Evolutionary conservation across 2,329 filamentous ascomycete genomes (phyloP).

Genomic region (Tothia fuscella): DNA sequence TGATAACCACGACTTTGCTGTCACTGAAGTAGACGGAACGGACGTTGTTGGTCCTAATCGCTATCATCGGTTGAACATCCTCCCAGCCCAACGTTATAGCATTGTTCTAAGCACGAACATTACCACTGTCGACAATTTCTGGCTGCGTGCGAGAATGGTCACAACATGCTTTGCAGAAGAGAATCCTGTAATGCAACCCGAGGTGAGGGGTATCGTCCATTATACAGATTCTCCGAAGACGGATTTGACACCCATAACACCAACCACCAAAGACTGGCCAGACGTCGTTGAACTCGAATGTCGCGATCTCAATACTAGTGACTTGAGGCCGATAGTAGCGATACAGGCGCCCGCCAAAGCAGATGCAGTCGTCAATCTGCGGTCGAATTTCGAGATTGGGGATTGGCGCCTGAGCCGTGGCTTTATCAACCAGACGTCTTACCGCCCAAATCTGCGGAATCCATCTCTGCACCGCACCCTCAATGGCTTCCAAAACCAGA

Average conservation of each 20-base stretch:
- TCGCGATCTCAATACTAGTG: conserved; percentile 1
- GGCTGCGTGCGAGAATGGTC: conserved; percentile 44
- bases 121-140: conserved; percentile 8
- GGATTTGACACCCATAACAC: not conserved
- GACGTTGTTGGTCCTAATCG: conserved; percentile 18
- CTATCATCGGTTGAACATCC: conserved; percentile 3
- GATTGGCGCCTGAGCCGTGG: conserved; percentile 1
- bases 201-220: conserved; percentile 23
- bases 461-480: conserved; percentile 1
- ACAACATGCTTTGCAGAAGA: conserved; percentile 47
- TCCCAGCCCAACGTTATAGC: conserved; percentile 3
- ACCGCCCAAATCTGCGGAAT: not conserved
- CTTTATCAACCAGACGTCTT: conserved; percentile 1
- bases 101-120: conserved; percentile 1
- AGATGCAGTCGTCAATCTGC: not conserved
- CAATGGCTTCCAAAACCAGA: not conserved
- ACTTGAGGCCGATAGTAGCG: not conserved
- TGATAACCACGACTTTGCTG: conserved; percentile 6
- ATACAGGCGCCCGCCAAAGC: conserved; percentile 11
- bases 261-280: conserved; percentile 3
- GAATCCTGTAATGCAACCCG: conserved; percentile 32
- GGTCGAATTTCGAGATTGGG: conserved; percentile 3
- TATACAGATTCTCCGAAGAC: conserved; percentile 10
- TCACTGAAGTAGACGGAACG: conserved; percentile 8
- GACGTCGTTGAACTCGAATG: conserved; percentile 3